Evolutionary conservation across 2,329 filamentous ascomycete genomes (phyloP).

Genomic region (Colletotrichum australisinense): DNA sequence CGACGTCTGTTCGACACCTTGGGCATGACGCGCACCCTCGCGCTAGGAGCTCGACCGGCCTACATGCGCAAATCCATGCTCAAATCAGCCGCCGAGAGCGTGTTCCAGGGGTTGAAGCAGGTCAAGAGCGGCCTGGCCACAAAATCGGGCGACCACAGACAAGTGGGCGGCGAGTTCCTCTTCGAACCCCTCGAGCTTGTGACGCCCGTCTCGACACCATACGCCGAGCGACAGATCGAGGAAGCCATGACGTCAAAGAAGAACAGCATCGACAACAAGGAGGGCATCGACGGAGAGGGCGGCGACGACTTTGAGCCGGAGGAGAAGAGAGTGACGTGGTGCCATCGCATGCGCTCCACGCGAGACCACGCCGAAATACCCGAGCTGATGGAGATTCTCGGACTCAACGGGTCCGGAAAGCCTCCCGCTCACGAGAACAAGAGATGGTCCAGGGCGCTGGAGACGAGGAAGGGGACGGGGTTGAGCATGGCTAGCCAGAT

Average conservation of each 20-base stretch:
- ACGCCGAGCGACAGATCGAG: constrained; percentile 46
- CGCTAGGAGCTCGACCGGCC: constrained; percentile 68
- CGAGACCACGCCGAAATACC: constrained; percentile 80
- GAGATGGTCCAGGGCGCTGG: constrained; percentile 59
- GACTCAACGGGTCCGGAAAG: constrained; percentile 58
- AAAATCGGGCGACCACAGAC: constrained; percentile 73
- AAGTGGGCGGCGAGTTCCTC: constrained; percentile 84
- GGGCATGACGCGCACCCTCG: constrained; percentile 75
- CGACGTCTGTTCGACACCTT: constrained; percentile 73
- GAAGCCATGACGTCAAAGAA: constrained; percentile 26
- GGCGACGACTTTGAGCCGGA: constrained; percentile 48
- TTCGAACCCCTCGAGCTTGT: constrained; percentile 68
- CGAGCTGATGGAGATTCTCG: constrained; percentile 72
- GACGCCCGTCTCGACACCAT: constrained; percentile 58
- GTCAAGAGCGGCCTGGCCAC: constrained; percentile 67
- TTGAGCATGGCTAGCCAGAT: constrained; percentile 62
- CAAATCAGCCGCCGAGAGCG: constrained; percentile 60
- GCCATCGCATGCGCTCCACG: constrained; percentile 83
- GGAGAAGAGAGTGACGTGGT: constrained; percentile 78
- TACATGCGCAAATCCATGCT: constrained; percentile 71
- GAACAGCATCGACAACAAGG: constrained; percentile 20
- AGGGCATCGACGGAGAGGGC: constrained; percentile 29
- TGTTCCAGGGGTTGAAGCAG: constrained; percentile 70
- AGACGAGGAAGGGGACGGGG: constrained; percentile 65
- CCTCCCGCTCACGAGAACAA: constrained; percentile 51